Percentiles rank a stretch among this genome's conserved stretches.
phyloP scores from a whole-genome alignment of 2,329 filamentous ascomycete species.

The Apiospora sp. region DNA sequence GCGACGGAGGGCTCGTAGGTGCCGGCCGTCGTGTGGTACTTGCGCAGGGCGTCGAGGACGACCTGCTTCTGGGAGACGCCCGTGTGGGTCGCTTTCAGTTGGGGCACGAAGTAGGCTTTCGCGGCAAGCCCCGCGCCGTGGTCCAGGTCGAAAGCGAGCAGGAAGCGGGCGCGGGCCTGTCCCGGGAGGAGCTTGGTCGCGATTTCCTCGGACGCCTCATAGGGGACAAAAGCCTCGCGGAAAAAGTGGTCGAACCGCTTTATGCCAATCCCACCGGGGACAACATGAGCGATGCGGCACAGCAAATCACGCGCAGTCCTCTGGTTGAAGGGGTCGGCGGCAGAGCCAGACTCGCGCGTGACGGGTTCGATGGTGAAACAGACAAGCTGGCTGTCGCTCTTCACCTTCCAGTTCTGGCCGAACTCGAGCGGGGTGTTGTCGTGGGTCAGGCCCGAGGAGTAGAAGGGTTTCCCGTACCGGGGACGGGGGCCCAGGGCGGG shows the following conservation, averaged over 20 bases:
- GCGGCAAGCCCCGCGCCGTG: background rate
- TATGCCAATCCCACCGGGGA: slow-evolving; percentile 25
- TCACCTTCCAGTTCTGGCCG: slow-evolving; percentile 31
- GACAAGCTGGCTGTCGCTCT: slow-evolving; percentile 18
- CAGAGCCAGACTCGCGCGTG: background rate
- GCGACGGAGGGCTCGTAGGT: background rate
- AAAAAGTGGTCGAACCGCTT: slow-evolving; percentile 25
- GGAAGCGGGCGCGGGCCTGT: background rate
- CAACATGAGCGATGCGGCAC: background rate
- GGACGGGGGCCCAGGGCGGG: background rate
- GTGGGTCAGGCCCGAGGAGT: slow-evolving; percentile 16
- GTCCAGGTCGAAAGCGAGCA: background rate
- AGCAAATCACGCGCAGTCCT: background rate
- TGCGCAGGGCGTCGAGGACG: background rate
- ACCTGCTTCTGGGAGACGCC: background rate
- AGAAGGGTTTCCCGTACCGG: background rate
- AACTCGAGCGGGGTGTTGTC: slow-evolving; percentile 25
- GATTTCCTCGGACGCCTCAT: background rate
- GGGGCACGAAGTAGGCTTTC: background rate
- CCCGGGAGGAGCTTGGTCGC: background rate
- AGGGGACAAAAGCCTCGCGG: background rate
- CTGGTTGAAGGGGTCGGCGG: slow-evolving; percentile 26
- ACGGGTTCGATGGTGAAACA: slow-evolving; percentile 27
- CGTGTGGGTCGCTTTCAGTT: background rate
- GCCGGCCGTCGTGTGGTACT: background rate